Base-by-base conservation (phyloP, 495 filamentous ascomycete species). In the Annulohypoxylon moriforme region DNA sequence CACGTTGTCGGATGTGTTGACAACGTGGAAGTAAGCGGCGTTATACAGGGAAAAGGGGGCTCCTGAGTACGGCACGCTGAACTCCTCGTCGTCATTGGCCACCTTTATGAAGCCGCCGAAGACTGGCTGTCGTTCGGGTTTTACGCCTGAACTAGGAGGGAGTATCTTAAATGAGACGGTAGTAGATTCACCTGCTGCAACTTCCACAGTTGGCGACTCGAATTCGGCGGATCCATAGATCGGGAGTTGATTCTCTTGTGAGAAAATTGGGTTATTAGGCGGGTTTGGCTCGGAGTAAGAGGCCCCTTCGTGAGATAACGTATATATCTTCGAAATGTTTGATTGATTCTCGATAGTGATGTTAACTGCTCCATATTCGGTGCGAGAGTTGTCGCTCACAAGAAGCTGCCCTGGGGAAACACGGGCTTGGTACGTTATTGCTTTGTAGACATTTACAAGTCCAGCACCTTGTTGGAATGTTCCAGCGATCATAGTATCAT, bases 401-500 rank as follows among this genome's bases (percentile, higher is more conserved):
- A 67, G 64, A 31, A 76, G 47, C 46, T 76, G 71, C 8, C 68
- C 67, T 6, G 71, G 76, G 31, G 65, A 67, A 16, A 77, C 50
- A 11, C 46, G 56, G 13, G 55, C 69, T 29, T 69, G 59, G 7
- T 67, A 63, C 3, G 33, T 72, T n/a, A 79, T 68, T 20, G 77
- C 76, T n/a, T 69, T 72, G 55, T 78, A 77, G 9, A 38, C 74
- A 42, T 79, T 75, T 1, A 79, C 64, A 18, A 78, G 42, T 2
- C 77, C 77, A n/a, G 72, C 72, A 4, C 77, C 77, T 64, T 79
- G 76, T n/a, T 75, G 74, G 20, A 57, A 76, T n/a, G 40, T 61
- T 40, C 72, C 66, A n/a, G 60, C 68, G 3, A 27, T 53, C 58
- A 69, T 76, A 3, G 60, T 69, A 20, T 69, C 33, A 34, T 69